Base-by-base conservation (phyloP, 148 eudicot genomes). In the Persicaria maculosa region DNA sequence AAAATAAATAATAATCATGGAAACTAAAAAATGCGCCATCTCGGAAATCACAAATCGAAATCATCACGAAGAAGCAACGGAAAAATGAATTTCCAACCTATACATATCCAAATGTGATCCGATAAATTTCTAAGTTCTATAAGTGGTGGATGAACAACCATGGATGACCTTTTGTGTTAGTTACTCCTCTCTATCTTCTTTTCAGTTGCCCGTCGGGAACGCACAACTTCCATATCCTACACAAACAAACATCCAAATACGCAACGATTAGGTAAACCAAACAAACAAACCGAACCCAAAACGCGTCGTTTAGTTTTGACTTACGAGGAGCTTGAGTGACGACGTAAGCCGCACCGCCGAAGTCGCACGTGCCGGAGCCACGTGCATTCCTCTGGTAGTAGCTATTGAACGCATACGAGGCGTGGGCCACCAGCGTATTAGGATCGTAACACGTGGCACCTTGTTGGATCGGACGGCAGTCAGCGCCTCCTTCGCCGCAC, bases 401-500 rank as follows among this genome's bases (percentile, higher is more conserved):
- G 62, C 97, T 92, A 22, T 92, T 95, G 67, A 95, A 92, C 4
- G 97, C 99, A 47, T 90, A 95, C 3, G 99, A 95, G 3, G 99
- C 97, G 75, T 89, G 97, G 0, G 96, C 90, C 75, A 11, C 90
- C 4, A 92, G 77, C 6, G 92, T 80, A 14, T 84, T 55, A 7
- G 92, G 99, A 81, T 92, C 57, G 36, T 80, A 88, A 85, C 99
- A 95, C 76, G 91, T 80, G 81, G 86, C 81, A 58, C 87, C 97
- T 0, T 70, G 73, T 72, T 95, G 97, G 16, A 95, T 95, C 78
- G 92, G 91, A 75, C 89, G 80, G 78, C 99, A 95, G 22, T 95
- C 94, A 43, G 97, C 99, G 46, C 83, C 82, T 31, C 97, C 99
- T 31, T 86, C 80, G 0, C 97, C 99, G 57, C 99, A 95, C 22